A percentile compares a stretch with the other conserved stretches of the same genome.
phyloP scores from a whole-genome alignment of 1,139 yeast genomes.

The Blastobotrys buckinghamii region DNA sequence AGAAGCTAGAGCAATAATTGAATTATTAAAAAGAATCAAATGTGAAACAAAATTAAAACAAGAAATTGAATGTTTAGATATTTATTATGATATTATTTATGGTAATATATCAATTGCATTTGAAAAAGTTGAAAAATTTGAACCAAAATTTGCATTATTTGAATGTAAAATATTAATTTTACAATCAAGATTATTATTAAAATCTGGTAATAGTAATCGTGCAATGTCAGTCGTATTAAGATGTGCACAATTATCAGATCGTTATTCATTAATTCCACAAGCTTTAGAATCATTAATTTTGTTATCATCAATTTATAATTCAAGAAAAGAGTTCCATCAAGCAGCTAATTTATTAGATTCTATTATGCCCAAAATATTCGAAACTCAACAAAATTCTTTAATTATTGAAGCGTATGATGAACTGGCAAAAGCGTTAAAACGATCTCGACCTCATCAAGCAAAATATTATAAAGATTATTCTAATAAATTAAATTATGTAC shows the following conservation, averaged over 20 bases:
- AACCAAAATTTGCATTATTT: conserved; percentile 13
- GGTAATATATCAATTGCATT: conserved; percentile 19
- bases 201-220: conserved; percentile 12
- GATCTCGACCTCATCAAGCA: not conserved
- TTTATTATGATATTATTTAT: conserved; percentile 17
- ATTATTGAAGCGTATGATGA: conserved; percentile 23
- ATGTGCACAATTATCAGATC: conserved; percentile 21
- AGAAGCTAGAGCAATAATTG: conserved; percentile 17
- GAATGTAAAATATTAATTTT: not conserved
- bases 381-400: conserved; percentile 19
- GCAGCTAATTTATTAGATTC: conserved; percentile 24
- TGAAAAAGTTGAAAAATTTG: conserved; percentile 11
- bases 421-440: conserved; percentile 15
- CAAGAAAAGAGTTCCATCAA: conserved; percentile 19
- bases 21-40: conserved; percentile 16
- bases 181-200: not conserved
- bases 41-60: conserved; percentile 15
- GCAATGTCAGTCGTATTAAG: conserved; percentile 23
- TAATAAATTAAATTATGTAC: not conserved
- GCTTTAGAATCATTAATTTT: conserved; percentile 25
- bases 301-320: conserved; percentile 21
- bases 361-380: conserved; percentile 26
- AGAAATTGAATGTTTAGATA: conserved; percentile 16
- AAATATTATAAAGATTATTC: not conserved
- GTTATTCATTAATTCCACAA: conserved; percentile 19